Percentiles rank a stretch among this genome's conserved stretches.
Evolutionary conservation across 805 yeast species (phyloP).

Genomic region (Saturnispora besseyi): DNA sequence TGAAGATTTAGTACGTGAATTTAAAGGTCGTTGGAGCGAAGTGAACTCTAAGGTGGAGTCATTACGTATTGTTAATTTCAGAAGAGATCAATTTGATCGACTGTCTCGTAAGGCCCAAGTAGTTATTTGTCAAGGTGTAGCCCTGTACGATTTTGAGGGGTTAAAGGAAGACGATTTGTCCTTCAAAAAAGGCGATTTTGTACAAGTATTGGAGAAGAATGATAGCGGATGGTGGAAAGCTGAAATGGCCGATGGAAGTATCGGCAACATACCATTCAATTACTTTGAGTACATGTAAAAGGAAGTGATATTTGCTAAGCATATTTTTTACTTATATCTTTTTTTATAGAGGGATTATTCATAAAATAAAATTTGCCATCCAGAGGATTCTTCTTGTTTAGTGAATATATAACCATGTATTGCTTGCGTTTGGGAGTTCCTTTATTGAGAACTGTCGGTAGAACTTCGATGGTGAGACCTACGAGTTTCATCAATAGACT

Average conservation of each 20-base stretch:
- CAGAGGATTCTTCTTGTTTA: not conserved
- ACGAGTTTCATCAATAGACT: not conserved
- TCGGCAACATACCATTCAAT: constrained; percentile 40
- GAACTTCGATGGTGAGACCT: not conserved
- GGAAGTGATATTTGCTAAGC: constrained; percentile 1
- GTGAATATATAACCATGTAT: not conserved
- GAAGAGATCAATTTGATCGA: not conserved
- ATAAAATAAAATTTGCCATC: not conserved
- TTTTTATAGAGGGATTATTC: not conserved
- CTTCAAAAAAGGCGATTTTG: constrained; percentile 35
- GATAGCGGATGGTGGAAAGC: constrained; percentile 47
- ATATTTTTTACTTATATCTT: not conserved
- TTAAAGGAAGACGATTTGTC: constrained; percentile 34
- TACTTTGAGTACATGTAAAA: constrained; percentile 18
- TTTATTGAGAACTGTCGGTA: not conserved
- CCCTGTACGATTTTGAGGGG: constrained; percentile 32
- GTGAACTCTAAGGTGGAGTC: constrained; percentile 1
- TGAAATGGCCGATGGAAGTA: constrained; percentile 26
- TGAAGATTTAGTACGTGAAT: constrained; percentile 6
- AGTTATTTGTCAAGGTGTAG: constrained; percentile 19
- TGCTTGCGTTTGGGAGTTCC: not conserved
- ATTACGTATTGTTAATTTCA: constrained; percentile 2
- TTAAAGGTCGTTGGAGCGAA: not conserved
- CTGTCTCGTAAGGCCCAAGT: not conserved
- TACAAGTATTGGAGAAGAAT: constrained; percentile 30